phyloP scores from a whole-genome alignment of 169 alveolate species.

The Eimeria maxima region DNA sequence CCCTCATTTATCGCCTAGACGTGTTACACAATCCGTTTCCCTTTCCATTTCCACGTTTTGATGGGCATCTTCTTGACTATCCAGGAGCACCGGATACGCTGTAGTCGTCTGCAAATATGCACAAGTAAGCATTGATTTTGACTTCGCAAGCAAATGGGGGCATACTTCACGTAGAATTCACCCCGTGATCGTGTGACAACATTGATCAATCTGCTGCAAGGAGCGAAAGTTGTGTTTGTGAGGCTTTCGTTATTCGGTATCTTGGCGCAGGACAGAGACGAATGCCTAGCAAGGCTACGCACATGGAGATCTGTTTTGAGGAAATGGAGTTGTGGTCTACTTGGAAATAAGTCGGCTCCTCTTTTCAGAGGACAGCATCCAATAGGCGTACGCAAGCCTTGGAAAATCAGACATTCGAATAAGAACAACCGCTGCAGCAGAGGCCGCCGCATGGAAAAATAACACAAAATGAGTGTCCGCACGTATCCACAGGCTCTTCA shows the following conservation, averaged over 20 bases:
- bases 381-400: slow-evolving; percentile 35
- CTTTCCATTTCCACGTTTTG: background rate
- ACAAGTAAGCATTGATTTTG: slow-evolving; percentile 27
- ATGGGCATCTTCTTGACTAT: background rate
- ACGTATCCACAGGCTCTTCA: background rate
- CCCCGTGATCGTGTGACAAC: background rate
- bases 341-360: slow-evolving; percentile 8
- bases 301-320: slow-evolving; percentile 58
- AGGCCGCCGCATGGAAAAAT: background rate
- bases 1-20: background rate
- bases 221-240: background rate
- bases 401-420: background rate
- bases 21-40: background rate
- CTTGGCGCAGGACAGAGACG: slow-evolving; percentile 46
- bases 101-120: slow-evolving; percentile 75
- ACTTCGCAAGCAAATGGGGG: background rate
- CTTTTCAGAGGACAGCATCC: slow-evolving; percentile 66
- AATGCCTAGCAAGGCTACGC: slow-evolving; percentile 47
- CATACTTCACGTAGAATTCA: background rate
- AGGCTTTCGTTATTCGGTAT: too few species aligned
- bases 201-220: background rate
- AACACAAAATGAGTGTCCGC: background rate
- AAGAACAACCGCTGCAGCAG: background rate
- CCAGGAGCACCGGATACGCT: slow-evolving; percentile 73
- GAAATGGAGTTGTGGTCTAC: slow-evolving; percentile 57